Evolutionary conservation across 139 green algal species (phyloP), one percentile per base, ranked within the genome.

Genomic region (Yamagishiella unicocca): DNA sequence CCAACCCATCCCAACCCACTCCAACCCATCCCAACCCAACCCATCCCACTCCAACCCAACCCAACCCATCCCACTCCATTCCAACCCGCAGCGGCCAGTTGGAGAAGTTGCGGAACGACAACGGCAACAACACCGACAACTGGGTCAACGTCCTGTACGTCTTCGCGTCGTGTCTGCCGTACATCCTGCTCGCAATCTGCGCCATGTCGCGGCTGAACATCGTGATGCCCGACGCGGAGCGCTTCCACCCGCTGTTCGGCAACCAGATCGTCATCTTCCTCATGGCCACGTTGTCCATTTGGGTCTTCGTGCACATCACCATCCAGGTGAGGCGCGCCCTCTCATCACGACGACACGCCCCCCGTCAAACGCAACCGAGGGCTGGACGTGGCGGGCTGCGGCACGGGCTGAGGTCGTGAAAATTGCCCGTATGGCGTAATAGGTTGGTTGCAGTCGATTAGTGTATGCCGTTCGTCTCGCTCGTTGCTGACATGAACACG

Each of bases 31-130:
- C n/a, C n/a, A n/a, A n/a, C n/a, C n/a, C n/a, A n/a, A n/a, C n/a
- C n/a, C n/a, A n/a, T n/a, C n/a, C n/a, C n/a, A n/a, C n/a, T n/a
- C n/a, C n/a, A n/a, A n/a, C n/a, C n/a, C n/a, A n/a, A n/a, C n/a
- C n/a, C n/a, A n/a, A n/a, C n/a, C n/a, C n/a, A n/a, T n/a, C n/a
- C n/a, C n/a, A n/a, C n/a, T n/a, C n/a, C n/a, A n/a, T n/a, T n/a
- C n/a, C n/a, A n/a, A n/a, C n/a, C 25, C 24, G 79, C 80, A 92
- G 83, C 55, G n/a, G 53, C 45, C 45, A 83, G 42, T 84, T 93
- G 71, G 87, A 93, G 83, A 93, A 93, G 83, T 17, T 87, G 37
- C 83, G 90, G 64, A 93, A 93, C 67, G 90, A 93, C 73, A 73
- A 71, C 43, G 90, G 90, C 79, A 91, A 91, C 83, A 93, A 90